Evolutionary conservation across 2,329 filamentous ascomycete species (phyloP).

Genomic region (Aspergillus pseudoglaucus): DNA sequence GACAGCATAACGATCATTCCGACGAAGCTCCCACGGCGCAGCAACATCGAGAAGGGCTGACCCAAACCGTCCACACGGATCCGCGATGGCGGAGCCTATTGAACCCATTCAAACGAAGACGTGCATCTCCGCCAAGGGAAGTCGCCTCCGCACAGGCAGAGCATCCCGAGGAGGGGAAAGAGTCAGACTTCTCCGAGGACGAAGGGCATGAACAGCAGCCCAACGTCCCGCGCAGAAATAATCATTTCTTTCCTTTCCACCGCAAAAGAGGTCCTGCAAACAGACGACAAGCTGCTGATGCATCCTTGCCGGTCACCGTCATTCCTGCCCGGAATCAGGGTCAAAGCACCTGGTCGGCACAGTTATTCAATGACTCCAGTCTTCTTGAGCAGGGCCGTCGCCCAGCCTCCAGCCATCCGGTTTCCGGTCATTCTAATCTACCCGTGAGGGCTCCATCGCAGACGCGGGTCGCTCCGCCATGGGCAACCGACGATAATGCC

Average conservation of each 20-base stretch:
- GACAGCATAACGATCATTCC: conserved; percentile 7
- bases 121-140: conserved; percentile 54
- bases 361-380: conserved; percentile 21
- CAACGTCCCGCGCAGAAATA: conserved; percentile 37
- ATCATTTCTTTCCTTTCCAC: conserved; percentile 44
- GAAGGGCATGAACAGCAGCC: conserved; percentile 39
- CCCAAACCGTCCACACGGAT: conserved; percentile 25
- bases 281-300: conserved; percentile 30
- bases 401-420: conserved; percentile 7
- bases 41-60: conserved; percentile 24
- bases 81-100: conserved; percentile 45
- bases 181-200: conserved; percentile 14
- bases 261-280: conserved; percentile 37
- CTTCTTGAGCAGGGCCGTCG: conserved; percentile 14
- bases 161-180: conserved; percentile 11
- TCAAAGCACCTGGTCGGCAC: conserved; percentile 51
- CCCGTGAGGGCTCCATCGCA: conserved; percentile 56
- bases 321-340: conserved; percentile 53
- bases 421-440: conserved; percentile 12
- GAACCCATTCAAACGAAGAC: conserved; percentile 54
- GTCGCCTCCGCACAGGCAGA: conserved; percentile 51
- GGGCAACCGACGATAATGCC: conserved; percentile 41
- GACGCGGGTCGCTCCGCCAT: conserved; percentile 45
- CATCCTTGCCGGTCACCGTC: conserved; percentile 51
- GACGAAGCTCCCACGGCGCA: conserved; percentile 14